Percentiles rank a stretch among this genome's conserved stretches.
phyloP scores from a whole-genome alignment of 140 eudicot species.

The Anethum foeniculum region DNA sequence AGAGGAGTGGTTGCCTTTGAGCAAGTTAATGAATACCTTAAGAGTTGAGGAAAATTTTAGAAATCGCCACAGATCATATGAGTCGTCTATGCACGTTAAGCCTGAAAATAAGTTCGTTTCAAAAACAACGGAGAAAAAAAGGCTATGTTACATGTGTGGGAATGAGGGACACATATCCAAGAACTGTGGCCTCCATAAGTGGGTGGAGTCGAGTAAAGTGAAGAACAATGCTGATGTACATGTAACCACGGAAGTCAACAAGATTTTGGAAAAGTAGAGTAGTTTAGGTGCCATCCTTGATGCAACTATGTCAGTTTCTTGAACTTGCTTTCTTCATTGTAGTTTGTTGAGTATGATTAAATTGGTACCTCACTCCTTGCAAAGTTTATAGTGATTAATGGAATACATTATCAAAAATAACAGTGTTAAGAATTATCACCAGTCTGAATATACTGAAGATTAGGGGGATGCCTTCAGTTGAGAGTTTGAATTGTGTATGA shows the following conservation, averaged over 20 bases:
- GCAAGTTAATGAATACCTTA: slow-evolving; percentile 49
- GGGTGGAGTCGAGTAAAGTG: slow-evolving; percentile 14
- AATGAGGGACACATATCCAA: slow-evolving; percentile 52
- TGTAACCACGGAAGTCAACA: slow-evolving; percentile 4
- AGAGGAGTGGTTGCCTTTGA: slow-evolving; percentile 40
- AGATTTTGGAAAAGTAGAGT: not conserved
- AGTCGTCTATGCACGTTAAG: slow-evolving; percentile 7
- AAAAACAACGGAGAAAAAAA: slow-evolving; percentile 24
- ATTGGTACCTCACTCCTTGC: not conserved
- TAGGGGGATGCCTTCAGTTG: not conserved
- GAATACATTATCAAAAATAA: not conserved
- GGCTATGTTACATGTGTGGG: slow-evolving; percentile 43
- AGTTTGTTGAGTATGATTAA: not conserved
- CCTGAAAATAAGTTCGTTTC: slow-evolving; percentile 8
- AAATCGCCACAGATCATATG: slow-evolving; percentile 18
- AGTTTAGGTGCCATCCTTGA: not conserved
- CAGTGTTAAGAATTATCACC: not conserved
- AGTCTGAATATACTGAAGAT: not conserved
- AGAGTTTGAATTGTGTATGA: not conserved
- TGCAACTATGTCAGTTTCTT: not conserved
- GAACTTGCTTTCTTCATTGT: not conserved
- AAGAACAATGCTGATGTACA: slow-evolving; percentile 15
- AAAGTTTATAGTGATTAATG: not conserved
- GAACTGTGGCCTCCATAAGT: slow-evolving; percentile 32
- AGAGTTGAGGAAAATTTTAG: slow-evolving; percentile 59